These are phyloP conservation scores for Vigna hirtella DNA, from an alignment of 306 rosid species.

Conservation along the genomic window DNA sequence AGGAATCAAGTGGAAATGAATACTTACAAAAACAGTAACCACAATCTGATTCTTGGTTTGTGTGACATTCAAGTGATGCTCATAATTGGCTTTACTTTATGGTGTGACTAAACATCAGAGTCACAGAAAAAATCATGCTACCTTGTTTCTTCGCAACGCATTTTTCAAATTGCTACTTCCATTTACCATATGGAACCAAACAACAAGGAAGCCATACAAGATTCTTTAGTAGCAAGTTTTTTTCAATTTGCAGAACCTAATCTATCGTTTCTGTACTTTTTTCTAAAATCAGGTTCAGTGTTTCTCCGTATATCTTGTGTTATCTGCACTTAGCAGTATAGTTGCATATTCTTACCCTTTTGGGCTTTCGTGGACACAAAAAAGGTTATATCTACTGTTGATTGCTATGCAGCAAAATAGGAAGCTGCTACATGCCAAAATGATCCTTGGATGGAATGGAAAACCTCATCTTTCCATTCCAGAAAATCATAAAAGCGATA, in stretches of 20 bases:
- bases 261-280: background rate
- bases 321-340: background rate
- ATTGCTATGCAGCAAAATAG: background rate
- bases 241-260: background rate
- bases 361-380: background rate
- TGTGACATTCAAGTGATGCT: background rate
- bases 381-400: background rate
- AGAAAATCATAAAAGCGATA: background rate
- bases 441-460: background rate
- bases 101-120: background rate
- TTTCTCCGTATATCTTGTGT: background rate
- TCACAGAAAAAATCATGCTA: background rate
- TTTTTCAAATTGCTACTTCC: background rate
- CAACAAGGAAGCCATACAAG: background rate
- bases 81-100: background rate
- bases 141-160: background rate
- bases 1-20: background rate
- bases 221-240: background rate
- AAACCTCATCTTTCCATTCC: background rate
- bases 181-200: background rate
- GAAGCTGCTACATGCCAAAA: background rate
- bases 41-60: background rate
- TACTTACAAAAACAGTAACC: background rate
- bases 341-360: background rate
- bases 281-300: background rate